Conservation (phyloP, 352 stramenopile species). For the Saprolegnia diclina region DNA sequence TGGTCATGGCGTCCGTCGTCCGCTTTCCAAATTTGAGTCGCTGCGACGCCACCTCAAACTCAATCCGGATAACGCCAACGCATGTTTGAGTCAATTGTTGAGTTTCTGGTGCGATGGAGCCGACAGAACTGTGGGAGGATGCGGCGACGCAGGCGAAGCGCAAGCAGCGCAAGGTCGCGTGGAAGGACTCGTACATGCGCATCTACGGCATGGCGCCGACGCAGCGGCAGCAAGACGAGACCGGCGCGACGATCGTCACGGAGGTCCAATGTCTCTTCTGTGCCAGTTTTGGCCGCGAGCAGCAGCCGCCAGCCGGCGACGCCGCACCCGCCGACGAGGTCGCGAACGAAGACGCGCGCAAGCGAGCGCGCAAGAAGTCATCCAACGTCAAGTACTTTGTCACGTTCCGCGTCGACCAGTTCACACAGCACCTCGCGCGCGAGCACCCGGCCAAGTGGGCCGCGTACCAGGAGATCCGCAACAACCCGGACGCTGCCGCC, state of each 20-base stretch:
- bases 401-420: slow-evolving; percentile 13
- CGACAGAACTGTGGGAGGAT: background rate
- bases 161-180: background rate
- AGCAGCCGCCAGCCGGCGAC: background rate
- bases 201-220: background rate
- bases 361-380: background rate
- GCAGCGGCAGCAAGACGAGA: background rate
- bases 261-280: background rate
- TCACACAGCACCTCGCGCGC: slow-evolving; percentile 17
- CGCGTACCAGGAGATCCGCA: slow-evolving; percentile 9
- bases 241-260: background rate
- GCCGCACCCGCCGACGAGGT: background rate
- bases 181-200: background rate
- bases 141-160: background rate
- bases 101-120: background rate
- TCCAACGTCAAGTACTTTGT: background rate
- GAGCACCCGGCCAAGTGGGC: slow-evolving; percentile 21
- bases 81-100: too few relatives aligned
- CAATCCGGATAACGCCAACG: too few relatives aligned
- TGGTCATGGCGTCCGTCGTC: too few relatives aligned
- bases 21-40: too few relatives aligned
- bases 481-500: background rate
- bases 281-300: background rate
- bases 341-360: background rate
- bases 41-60: too few relatives aligned